phyloP scores from a whole-genome alignment of 805 yeast species.

The Metschnikowia arizonensis region DNA sequence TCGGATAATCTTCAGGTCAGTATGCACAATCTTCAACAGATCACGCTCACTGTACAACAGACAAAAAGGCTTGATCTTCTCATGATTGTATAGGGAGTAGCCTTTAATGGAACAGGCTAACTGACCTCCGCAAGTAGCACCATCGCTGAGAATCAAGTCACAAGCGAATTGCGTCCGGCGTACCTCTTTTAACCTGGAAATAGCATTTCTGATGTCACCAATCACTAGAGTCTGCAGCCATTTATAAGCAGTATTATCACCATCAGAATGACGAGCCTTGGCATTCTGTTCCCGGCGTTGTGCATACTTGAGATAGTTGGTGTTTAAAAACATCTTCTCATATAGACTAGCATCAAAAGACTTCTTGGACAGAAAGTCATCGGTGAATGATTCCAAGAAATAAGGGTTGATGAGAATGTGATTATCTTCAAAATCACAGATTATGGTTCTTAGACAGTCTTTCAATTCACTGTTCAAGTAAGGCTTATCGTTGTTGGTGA shows the following conservation, averaged over 20 bases:
- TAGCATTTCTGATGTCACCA: conserved; percentile 40
- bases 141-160: conserved; percentile 53
- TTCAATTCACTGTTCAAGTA: conserved; percentile 41
- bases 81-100: conserved; percentile 56
- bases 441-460: conserved; percentile 49
- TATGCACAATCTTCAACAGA: conserved; percentile 47
- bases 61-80: conserved; percentile 46
- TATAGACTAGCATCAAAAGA: conserved; percentile 42
- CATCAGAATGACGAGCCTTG: no score
- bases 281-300: neutral
- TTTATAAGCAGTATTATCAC: no score
- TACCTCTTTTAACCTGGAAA: conserved; percentile 57
- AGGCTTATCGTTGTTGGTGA: conserved; percentile 76
- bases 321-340: conserved; percentile 54
- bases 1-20: conserved; percentile 9
- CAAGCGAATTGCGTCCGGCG: conserved; percentile 60
- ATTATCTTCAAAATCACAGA: conserved; percentile 56
- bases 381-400: conserved; percentile 36
- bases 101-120: conserved; percentile 69
- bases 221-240: conserved; percentile 14
- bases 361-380: conserved; percentile 15
- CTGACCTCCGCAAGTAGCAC: conserved; percentile 29
- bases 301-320: conserved; percentile 30
- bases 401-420: conserved; percentile 59
- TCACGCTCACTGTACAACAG: conserved; percentile 54